These are phyloP conservation scores for Saposhnikovia divaricata DNA, from an alignment of 129 eudicot genomes.

Conservation along the genomic window DNA sequence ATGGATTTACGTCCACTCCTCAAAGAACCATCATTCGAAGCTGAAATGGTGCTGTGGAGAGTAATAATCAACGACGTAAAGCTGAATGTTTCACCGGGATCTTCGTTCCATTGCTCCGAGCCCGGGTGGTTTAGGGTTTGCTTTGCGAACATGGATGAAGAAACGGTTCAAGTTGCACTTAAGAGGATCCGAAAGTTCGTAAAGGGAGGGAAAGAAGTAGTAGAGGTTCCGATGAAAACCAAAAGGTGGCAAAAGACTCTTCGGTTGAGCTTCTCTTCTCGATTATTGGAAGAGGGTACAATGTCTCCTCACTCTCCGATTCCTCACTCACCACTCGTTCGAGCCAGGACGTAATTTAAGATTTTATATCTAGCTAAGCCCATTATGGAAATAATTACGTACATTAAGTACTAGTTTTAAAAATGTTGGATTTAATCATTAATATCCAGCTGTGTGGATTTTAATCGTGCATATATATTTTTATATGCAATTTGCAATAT, in stretches of 20 bases:
- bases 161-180: constrained; percentile 49
- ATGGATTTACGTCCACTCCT: constrained; percentile 60
- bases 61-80: constrained; percentile 52
- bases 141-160: constrained; percentile 77
- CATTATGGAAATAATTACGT: neutral
- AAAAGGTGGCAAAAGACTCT: constrained; percentile 36
- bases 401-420: neutral
- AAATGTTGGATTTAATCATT: neutral
- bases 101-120: constrained; percentile 65
- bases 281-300: constrained; percentile 26
- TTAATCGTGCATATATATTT: neutral
- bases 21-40: constrained; percentile 52
- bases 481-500: neutral
- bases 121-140: constrained; percentile 98
- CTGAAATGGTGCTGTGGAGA: constrained; percentile 63
- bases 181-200: constrained; percentile 47
- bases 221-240: constrained; percentile 3
- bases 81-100: constrained; percentile 82
- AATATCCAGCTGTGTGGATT: neutral
- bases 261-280: constrained; percentile 40
- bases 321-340: constrained; percentile 54
- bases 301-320: constrained; percentile 69
- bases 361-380: neutral
- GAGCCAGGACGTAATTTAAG: constrained; percentile 33
- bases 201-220: constrained; percentile 11